These are phyloP conservation scores for Mrakia hoshinonis DNA, from an alignment of 768 basidiomycete species.

Conservation along the genomic window DNA sequence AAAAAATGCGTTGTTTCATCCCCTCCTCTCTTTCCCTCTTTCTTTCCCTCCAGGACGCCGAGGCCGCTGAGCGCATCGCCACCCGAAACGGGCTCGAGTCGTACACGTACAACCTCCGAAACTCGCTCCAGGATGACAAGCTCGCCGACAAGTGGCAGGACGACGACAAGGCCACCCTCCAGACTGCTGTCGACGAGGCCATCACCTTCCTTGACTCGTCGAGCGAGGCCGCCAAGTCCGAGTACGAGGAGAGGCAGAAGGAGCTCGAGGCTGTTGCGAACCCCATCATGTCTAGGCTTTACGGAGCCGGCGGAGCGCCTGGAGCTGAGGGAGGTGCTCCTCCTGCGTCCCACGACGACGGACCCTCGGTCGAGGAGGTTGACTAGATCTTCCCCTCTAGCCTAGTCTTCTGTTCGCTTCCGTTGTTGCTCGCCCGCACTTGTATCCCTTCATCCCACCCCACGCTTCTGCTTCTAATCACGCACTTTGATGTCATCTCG, in stretches of 20 bases:
- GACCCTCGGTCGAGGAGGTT: conserved; percentile 86
- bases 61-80: conserved; percentile 39
- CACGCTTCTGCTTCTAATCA: too few species aligned
- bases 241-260: conserved; percentile 65
- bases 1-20: too few species aligned
- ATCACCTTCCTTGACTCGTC: conserved; percentile 78
- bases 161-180: conserved; percentile 53
- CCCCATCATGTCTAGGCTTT: conserved; percentile 44
- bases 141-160: conserved; percentile 38
- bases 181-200: conserved; percentile 68
- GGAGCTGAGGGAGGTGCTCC: conserved; percentile 30
- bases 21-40: too few species aligned
- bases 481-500: too few species aligned
- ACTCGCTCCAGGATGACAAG: conserved; percentile 51
- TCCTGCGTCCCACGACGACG: conserved; percentile 48
- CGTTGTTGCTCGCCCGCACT: background rate
- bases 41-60: conserved; percentile 39
- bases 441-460: too few species aligned
- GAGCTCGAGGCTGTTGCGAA: conserved; percentile 75
- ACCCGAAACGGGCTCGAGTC: conserved; percentile 91
- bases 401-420: background rate
- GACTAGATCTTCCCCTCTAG: conserved; percentile 37
- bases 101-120: conserved; percentile 88
- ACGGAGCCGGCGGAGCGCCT: conserved; percentile 37
- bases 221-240: conserved; percentile 85